A percentile compares a stretch with the other conserved stretches of the same genome.
phyloP scores from a whole-genome alignment of 164 flowering plant species.

The Kingdonia uniflora region DNA sequence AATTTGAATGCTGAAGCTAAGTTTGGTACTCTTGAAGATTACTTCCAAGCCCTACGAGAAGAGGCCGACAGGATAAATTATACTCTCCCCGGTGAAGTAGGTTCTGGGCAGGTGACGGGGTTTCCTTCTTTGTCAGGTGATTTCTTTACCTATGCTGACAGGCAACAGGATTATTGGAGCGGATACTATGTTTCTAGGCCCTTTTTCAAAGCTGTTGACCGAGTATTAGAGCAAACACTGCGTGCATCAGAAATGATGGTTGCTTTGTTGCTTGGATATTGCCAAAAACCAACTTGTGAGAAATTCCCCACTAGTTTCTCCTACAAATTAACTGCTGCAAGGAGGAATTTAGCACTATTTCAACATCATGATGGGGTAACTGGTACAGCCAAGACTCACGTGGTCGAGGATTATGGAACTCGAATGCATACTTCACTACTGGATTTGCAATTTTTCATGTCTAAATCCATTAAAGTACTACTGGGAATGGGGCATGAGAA shows the following conservation, averaged over 20 bases:
- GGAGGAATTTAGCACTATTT: slow-evolving; percentile 92
- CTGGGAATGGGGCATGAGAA: slow-evolving; percentile 65
- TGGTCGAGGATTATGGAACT: slow-evolving; percentile 83
- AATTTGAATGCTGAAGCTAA: slow-evolving; percentile 73
- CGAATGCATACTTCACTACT: slow-evolving; percentile 87
- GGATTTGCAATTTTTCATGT: slow-evolving; percentile 90
- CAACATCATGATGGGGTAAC: slow-evolving; percentile 99
- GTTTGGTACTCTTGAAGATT: slow-evolving; percentile 95
- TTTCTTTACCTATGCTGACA: slow-evolving; percentile 95
- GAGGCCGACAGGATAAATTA: slow-evolving; percentile 85
- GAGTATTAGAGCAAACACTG: slow-evolving; percentile 87
- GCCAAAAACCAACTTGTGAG: slow-evolving; percentile 71
- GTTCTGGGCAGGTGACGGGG: slow-evolving; percentile 70
- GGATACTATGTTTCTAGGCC: slow-evolving; percentile 99
- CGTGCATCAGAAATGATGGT: slow-evolving; percentile 86
- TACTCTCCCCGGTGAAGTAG: slow-evolving; percentile 69
- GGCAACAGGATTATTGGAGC: slow-evolving; percentile 96
- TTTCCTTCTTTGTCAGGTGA: slow-evolving; percentile 94
- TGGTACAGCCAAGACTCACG: slow-evolving; percentile 96
- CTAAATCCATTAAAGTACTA: slow-evolving; percentile 78
- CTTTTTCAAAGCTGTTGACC: slow-evolving; percentile 94
- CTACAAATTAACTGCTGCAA: slow-evolving; percentile 86
- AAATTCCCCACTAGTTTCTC: slow-evolving; percentile 72
- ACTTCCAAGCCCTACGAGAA: slow-evolving; percentile 79
- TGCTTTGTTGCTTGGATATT: slow-evolving; percentile 62